phyloP scores from a whole-genome alignment of 2,329 filamentous ascomycete species.

The Xylogone sp. region DNA sequence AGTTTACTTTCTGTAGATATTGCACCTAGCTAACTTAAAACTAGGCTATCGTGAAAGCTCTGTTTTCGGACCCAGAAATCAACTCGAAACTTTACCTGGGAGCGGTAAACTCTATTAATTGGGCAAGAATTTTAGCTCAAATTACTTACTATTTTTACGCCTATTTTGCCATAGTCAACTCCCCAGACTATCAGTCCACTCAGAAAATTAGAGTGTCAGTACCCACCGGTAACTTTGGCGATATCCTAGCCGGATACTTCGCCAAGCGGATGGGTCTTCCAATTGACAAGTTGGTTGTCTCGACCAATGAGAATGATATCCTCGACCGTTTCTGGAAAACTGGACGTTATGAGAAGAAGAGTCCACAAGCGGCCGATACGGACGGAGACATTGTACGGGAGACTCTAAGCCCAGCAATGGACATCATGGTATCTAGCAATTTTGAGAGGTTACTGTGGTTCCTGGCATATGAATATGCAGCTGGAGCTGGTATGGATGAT shows the following conservation, averaged over 20 bases:
- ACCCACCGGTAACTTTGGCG: conserved; percentile 94
- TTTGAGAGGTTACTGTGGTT: conserved; percentile 97
- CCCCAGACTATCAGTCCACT: conserved; percentile 56
- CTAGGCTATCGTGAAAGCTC: conserved; percentile 85
- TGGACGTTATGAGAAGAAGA: conserved; percentile 79
- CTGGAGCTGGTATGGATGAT: conserved; percentile 56
- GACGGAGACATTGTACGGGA: conserved; percentile 71
- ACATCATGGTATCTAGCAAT: conserved; percentile 93
- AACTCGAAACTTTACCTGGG: conserved; percentile 82
- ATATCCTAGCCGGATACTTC: conserved; percentile 92
- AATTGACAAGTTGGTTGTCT: conserved; percentile 81
- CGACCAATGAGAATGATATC: conserved; percentile 97
- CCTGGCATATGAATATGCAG: conserved; percentile 70
- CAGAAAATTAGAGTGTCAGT: conserved; percentile 81
- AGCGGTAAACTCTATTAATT: conserved; percentile 97
- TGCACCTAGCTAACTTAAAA: conserved; percentile 5
- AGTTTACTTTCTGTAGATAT: conserved; percentile 7
- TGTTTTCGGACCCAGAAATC: conserved; percentile 82
- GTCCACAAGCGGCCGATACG: conserved; percentile 47
- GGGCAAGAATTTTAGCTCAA: conserved; percentile 90
- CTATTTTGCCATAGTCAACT: conserved; percentile 76
- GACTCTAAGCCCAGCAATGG: conserved; percentile 93
- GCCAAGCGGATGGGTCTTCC: conserved; percentile 87
- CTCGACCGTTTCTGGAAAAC: conserved; percentile 92
- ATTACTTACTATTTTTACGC: conserved; percentile 97